Evolutionary conservation across 2,329 filamentous ascomycete species (phyloP).

Genomic region (Hymenoscyphus repandus): DNA sequence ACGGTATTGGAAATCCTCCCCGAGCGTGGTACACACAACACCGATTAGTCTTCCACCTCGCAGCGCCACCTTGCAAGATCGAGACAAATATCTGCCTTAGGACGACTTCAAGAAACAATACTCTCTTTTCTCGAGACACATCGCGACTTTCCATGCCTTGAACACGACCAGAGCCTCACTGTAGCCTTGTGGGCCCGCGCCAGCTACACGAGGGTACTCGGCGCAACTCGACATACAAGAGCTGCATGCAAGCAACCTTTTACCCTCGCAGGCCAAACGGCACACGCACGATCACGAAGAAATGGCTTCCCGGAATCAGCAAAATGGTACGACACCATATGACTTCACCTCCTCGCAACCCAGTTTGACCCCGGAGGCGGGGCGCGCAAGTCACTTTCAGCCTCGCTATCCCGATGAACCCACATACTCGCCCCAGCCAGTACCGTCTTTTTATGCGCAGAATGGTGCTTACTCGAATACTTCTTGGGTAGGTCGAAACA

Average conservation of each 20-base stretch:
- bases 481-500: slow-evolving; percentile 24
- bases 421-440: not conserved
- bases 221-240: slow-evolving; percentile 15
- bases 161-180: not conserved
- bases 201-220: slow-evolving; percentile 13
- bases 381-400: slow-evolving; percentile 14
- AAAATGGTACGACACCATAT: slow-evolving; percentile 29
- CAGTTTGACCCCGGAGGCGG: slow-evolving; percentile 3
- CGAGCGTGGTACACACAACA: too few species aligned
- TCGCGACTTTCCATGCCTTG: not conserved
- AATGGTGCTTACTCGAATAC: slow-evolving; percentile 24
- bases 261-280: not conserved
- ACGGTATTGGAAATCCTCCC: too few species aligned
- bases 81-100: too few species aligned
- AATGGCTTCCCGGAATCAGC: slow-evolving; percentile 34
- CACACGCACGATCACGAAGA: slow-evolving; percentile 15
- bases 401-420: slow-evolving; percentile 8
- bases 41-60: too few species aligned
- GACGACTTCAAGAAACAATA: too few species aligned
- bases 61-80: too few species aligned
- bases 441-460: not conserved
- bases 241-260: slow-evolving; percentile 25
- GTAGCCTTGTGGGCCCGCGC: slow-evolving; percentile 7
- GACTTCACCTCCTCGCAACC: slow-evolving; percentile 7
- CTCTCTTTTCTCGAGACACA: not conserved